phyloP scores from a whole-genome alignment of 2,329 filamentous ascomycete genomes.

The Ophiostoma himal-ulmi region DNA sequence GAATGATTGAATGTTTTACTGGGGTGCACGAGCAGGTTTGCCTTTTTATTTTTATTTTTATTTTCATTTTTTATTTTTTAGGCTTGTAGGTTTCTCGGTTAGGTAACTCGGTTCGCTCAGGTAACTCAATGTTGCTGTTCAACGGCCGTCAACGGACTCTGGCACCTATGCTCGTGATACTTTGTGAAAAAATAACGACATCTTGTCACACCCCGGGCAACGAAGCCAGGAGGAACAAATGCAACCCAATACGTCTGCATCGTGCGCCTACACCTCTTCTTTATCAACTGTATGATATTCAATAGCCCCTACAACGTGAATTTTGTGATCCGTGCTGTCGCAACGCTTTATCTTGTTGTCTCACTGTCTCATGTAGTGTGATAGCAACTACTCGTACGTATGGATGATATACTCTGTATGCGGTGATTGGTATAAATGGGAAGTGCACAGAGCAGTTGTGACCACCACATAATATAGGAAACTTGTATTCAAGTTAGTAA shows the following conservation, averaged over 20 bases:
- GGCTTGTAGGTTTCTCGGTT: too few species aligned
- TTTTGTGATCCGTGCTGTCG: neutral
- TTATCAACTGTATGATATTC: neutral
- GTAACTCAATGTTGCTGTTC: neutral
- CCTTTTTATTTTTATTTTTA: too few species aligned
- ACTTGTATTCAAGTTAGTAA: neutral
- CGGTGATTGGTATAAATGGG: neutral
- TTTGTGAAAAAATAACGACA: neutral
- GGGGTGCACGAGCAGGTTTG: neutral
- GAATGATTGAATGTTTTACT: neutral
- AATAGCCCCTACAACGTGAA: neutral
- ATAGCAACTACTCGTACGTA: constrained; percentile 2
- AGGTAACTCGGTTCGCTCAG: neutral
- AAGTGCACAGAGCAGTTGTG: constrained; percentile 6
- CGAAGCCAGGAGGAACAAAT: neutral
- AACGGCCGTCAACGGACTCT: neutral
- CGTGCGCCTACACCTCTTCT: neutral
- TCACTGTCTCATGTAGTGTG: neutral
- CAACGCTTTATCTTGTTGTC: neutral
- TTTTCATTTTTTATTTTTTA: too few species aligned
- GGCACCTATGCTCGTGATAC: constrained; percentile 6
- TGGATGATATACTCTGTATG: neutral
- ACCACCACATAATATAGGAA: neutral
- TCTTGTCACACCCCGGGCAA: neutral
- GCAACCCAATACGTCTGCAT: neutral